A percentile compares a stretch with the other conserved stretches of the same genome.
Evolutionary conservation across 108 stramenopile species (phyloP).

Genomic region (Cyclotella choctawhatcheeana): DNA sequence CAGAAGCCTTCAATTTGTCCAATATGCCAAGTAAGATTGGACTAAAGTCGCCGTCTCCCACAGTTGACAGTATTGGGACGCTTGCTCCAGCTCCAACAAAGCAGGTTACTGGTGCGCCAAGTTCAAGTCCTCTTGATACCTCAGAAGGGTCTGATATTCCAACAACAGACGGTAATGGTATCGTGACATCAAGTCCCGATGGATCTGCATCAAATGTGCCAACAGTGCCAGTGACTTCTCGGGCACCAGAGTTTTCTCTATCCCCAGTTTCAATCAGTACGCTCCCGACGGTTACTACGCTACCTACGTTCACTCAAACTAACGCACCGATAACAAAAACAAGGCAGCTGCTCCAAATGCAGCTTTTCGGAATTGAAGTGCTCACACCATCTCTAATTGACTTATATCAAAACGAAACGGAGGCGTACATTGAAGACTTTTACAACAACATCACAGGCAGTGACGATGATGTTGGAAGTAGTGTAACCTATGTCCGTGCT

Average conservation of each 20-base stretch:
- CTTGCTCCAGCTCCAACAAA: neutral
- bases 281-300: neutral
- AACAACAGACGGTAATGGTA: neutral
- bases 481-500: neutral
- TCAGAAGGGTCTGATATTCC: neutral
- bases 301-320: neutral
- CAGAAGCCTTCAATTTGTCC: neutral
- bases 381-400: neutral
- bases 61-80: neutral
- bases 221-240: neutral
- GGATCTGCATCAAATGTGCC: neutral
- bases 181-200: slow-evolving; percentile 13
- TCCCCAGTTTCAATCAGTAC: neutral
- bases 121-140: neutral
- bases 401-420: neutral
- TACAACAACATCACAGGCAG: slow-evolving; percentile 14
- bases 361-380: slow-evolving; percentile 1
- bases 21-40: neutral
- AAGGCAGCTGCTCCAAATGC: neutral
- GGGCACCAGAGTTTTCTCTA: neutral
- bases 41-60: neutral
- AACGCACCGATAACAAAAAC: neutral
- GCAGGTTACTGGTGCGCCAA: neutral
- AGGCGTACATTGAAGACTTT: slow-evolving; percentile 14
- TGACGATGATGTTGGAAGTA: neutral